Conservation (phyloP, 257 asterid species). For the Thymus quinquecostatus region DNA sequence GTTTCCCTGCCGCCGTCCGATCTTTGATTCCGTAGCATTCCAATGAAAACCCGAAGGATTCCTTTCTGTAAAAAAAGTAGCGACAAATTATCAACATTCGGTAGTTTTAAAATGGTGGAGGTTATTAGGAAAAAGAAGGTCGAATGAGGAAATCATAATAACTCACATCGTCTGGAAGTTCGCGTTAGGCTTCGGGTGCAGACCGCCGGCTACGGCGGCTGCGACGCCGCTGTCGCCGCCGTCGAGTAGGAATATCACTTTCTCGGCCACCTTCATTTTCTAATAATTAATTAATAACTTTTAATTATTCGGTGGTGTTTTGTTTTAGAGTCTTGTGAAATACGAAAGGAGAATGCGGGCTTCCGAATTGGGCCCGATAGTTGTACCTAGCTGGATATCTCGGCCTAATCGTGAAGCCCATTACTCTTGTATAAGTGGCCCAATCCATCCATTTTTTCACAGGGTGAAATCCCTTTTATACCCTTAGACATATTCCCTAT, state of each 20-base stretch:
- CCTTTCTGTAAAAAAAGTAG: conserved; percentile 49
- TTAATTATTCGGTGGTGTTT: neutral
- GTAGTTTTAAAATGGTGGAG: neutral
- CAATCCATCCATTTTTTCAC: too few relatives aligned
- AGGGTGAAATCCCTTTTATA: too few relatives aligned
- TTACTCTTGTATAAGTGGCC: too few relatives aligned
- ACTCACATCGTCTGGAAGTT: conserved; percentile 52
- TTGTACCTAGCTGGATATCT: too few relatives aligned
- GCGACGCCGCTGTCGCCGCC: conserved; percentile 64
- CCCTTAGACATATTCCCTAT: too few relatives aligned
- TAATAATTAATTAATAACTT: neutral
- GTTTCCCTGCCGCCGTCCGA: conserved; percentile 55
- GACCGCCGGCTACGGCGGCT: conserved; percentile 53
- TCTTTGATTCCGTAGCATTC: conserved; percentile 67
- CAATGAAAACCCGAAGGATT: conserved; percentile 61
- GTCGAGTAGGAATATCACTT: conserved; percentile 59
- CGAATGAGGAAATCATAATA: neutral
- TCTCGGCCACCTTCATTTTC: conserved; percentile 63
- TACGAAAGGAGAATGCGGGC: conserved; percentile 12
- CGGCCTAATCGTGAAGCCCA: too few relatives aligned
- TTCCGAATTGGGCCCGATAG: neutral
- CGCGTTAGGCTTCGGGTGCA: conserved; percentile 52
- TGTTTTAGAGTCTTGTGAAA: neutral
- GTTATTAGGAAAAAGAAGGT: neutral
- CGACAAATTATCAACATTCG: neutral